Percentiles rank a stretch among this genome's conserved stretches.
Evolutionary conservation across 768 basidiomycete species (phyloP).

Genomic region (Leccinum aurantiacum): DNA sequence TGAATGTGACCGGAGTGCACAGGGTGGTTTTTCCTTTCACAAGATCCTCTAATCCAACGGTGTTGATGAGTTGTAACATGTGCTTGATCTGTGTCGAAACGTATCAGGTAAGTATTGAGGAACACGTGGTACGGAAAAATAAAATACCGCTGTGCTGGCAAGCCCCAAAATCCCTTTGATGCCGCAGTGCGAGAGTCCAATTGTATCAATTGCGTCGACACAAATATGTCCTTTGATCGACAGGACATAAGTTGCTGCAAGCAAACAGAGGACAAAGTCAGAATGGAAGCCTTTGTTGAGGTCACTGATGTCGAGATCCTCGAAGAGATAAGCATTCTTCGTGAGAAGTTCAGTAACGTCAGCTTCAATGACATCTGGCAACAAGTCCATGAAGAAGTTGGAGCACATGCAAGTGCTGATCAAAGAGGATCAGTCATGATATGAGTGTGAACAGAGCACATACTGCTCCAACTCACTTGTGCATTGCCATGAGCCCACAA

Average conservation of each 20-base stretch:
- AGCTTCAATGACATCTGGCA: rapidly evolving
- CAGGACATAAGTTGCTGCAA: not conserved
- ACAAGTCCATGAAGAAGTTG: not conserved
- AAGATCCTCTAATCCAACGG: too few relatives aligned
- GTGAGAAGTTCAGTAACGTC: not conserved
- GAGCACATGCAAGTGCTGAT: not conserved
- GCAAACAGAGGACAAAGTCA: not conserved
- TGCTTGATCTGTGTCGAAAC: not conserved
- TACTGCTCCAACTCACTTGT: not conserved
- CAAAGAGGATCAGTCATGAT: not conserved
- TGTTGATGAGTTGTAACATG: not conserved
- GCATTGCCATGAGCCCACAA: not conserved
- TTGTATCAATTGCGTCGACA: not conserved
- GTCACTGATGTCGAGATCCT: not conserved
- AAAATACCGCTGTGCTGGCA: not conserved
- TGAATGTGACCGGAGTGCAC: not conserved
- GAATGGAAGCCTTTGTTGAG: not conserved
- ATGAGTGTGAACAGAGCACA: not conserved
- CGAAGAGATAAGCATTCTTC: not conserved
- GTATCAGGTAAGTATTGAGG: not conserved
- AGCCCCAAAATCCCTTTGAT: not conserved
- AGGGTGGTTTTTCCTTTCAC: too few relatives aligned
- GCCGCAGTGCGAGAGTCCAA: not conserved
- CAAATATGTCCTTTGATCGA: not conserved
- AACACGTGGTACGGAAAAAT: not conserved